A percentile compares a stretch with the other conserved stretches of the same genome.
phyloP scores from a whole-genome alignment of 495 filamentous ascomycete species.

The Sporormia fimetaria region DNA sequence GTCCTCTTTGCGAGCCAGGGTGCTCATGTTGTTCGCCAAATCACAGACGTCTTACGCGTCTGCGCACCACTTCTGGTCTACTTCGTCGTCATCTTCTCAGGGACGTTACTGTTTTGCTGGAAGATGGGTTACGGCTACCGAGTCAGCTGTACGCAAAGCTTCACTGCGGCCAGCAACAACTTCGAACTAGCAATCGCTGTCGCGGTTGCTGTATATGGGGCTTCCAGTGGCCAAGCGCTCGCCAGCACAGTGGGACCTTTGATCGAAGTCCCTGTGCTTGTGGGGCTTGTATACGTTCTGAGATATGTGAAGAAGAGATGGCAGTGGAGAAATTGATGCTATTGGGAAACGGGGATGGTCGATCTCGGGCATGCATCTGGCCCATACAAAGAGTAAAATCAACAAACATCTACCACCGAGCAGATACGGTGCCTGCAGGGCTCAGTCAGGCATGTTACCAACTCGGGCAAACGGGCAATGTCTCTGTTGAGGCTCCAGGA shows the following conservation, averaged over 20 bases:
- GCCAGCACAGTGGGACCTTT: constrained; percentile 85
- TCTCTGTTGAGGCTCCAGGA: too few species aligned
- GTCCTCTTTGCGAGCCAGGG: constrained; percentile 33
- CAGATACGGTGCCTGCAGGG: too few species aligned
- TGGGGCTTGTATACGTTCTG: constrained; percentile 71
- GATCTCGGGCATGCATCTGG: background rate
- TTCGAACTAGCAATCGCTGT: constrained; percentile 93
- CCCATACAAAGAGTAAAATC: too few species aligned
- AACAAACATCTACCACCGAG: too few species aligned
- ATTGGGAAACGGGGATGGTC: background rate
- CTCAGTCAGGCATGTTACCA: too few species aligned
- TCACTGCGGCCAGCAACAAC: constrained; percentile 92
- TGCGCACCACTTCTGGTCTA: constrained; percentile 33
- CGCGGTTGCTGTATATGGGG: constrained; percentile 72
- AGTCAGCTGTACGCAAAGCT: constrained; percentile 68
- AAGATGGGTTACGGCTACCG: constrained; percentile 60
- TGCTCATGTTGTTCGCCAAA: constrained; percentile 31
- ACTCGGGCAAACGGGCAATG: too few species aligned
- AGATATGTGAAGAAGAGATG: constrained; percentile 45
- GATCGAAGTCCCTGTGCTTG: constrained; percentile 80
- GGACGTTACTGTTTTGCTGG: constrained; percentile 28
- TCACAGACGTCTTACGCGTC: constrained; percentile 32
- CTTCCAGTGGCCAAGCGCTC: constrained; percentile 69
- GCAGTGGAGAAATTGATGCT: constrained; percentile 39
- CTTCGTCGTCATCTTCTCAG: constrained; percentile 31